Evolutionary conservation across 2,329 filamentous ascomycete genomes (phyloP).

Genomic region (Tolypocladium cylindrosporum): DNA sequence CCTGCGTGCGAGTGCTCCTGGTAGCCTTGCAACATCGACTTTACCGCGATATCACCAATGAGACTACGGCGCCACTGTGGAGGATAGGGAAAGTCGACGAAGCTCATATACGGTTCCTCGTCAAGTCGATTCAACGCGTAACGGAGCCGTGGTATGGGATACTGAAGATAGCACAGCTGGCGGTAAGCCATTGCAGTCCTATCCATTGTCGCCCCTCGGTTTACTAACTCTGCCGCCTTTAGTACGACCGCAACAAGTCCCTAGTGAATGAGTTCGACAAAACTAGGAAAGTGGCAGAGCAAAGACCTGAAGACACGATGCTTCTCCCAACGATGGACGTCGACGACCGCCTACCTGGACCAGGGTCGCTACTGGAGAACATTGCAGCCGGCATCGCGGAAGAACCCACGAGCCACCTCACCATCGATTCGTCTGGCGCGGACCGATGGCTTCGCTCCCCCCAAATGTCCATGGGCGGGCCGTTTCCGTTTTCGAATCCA

Average conservation of each 20-base stretch:
- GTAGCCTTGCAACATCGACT: constrained; percentile 24
- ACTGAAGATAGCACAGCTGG: constrained; percentile 16
- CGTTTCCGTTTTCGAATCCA: not conserved
- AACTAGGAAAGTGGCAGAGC: constrained; percentile 16
- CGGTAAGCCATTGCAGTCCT: constrained; percentile 8
- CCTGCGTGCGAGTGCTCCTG: constrained; percentile 22
- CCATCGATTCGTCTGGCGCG: not conserved
- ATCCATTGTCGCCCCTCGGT: not conserved
- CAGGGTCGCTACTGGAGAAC: constrained; percentile 16
- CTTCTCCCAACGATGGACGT: constrained; percentile 6
- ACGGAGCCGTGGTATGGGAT: constrained; percentile 21
- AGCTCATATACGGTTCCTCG: constrained; percentile 18
- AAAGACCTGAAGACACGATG: constrained; percentile 5
- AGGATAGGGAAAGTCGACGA: constrained; percentile 20
- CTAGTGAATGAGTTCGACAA: constrained; percentile 21
- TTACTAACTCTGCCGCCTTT: constrained; percentile 1
- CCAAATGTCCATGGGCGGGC: constrained; percentile 1
- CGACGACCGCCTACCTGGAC: constrained; percentile 11
- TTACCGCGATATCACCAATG: constrained; percentile 21
- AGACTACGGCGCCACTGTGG: constrained; percentile 27
- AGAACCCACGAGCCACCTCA: constrained; percentile 3
- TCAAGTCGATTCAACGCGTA: constrained; percentile 22
- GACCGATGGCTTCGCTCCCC: constrained; percentile 4
- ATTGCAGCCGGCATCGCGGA: constrained; percentile 11
- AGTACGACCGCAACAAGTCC: constrained; percentile 18